Evolutionary conservation across 2,329 filamentous ascomycete genomes (phyloP).

Genomic region (Hypoxylon sp.): DNA sequence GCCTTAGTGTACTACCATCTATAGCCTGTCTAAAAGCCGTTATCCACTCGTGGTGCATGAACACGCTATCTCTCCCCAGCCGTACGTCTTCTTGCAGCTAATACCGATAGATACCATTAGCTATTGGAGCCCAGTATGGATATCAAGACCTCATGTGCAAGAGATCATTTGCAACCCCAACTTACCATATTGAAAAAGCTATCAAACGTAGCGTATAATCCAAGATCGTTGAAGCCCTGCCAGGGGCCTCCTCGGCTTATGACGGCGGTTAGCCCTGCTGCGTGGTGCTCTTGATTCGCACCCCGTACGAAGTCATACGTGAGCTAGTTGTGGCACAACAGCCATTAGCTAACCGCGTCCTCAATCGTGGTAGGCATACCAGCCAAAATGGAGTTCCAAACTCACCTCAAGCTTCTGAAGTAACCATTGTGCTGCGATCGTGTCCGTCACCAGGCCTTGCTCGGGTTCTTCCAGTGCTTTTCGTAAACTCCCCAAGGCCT

Average conservation of each 20-base stretch:
- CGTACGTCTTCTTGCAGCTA: constrained; percentile 53
- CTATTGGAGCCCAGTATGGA: background rate
- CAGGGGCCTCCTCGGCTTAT: constrained; percentile 46
- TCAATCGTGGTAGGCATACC: background rate
- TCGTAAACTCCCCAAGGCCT: constrained; percentile 48
- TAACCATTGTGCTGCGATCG: constrained; percentile 49
- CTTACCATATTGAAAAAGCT: constrained; percentile 52
- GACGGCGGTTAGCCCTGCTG: constrained; percentile 50
- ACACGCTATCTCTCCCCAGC: constrained; percentile 47
- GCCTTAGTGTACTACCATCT: constrained; percentile 35
- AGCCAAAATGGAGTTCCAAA: background rate
- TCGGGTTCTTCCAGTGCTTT: constrained; percentile 47
- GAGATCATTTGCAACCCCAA: background rate
- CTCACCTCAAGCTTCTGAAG: constrained; percentile 52
- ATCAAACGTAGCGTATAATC: constrained; percentile 50
- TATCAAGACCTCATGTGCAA: background rate
- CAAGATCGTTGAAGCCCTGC: constrained; percentile 48
- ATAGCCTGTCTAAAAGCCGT: constrained; percentile 45
- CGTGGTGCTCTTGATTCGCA: constrained; percentile 51
- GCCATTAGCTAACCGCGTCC: constrained; percentile 18
- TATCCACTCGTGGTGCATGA: constrained; percentile 47
- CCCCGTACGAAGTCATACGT: constrained; percentile 50
- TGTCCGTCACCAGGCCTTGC: constrained; percentile 42
- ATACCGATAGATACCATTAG: constrained; percentile 25
- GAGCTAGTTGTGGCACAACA: constrained; percentile 37